Conservation (phyloP, 2,329 filamentous ascomycete genomes). For the Cercospora sp. region DNA sequence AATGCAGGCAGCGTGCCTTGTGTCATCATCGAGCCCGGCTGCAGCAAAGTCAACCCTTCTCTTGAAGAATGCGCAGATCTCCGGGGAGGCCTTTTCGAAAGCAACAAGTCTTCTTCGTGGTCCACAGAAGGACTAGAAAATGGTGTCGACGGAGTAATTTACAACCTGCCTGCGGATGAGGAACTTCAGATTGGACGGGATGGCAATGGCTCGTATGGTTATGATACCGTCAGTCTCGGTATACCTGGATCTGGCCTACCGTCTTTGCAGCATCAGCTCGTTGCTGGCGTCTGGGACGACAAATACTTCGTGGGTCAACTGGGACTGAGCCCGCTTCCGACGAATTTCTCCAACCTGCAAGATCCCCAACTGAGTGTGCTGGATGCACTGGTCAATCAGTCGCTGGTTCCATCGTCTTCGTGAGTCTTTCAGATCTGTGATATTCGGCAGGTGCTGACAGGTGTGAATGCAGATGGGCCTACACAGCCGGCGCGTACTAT, state of each 20-base stretch:
- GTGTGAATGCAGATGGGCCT: conserved; percentile 34
- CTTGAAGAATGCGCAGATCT: not conserved
- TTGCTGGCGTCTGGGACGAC: conserved; percentile 34
- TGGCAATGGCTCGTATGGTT: conserved; percentile 7
- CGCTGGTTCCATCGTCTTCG: conserved; percentile 25
- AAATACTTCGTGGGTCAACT: conserved; percentile 41
- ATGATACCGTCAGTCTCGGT: conserved; percentile 1
- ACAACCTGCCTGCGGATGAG: conserved; percentile 25
- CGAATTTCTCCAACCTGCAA: conserved; percentile 44
- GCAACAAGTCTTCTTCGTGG: conserved; percentile 10
- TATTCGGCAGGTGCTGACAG: not conserved
- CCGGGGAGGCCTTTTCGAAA: not conserved
- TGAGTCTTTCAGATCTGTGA: not conserved
- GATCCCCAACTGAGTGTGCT: conserved; percentile 33
- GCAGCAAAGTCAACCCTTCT: conserved; percentile 23
- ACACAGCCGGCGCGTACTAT: conserved; percentile 44
- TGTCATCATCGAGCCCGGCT: conserved; percentile 31
- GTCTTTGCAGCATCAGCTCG: conserved; percentile 18
- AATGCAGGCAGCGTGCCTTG: conserved; percentile 25
- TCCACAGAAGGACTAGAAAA: not conserved
- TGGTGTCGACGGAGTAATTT: conserved; percentile 27
- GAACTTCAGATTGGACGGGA: conserved; percentile 29
- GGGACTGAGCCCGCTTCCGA: conserved; percentile 40
- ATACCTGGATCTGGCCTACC: conserved; percentile 19
- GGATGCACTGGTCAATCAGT: conserved; percentile 32